Base-by-base conservation (phyloP, 2,329 filamentous ascomycete species). In the Cladosporium halotolerans region DNA sequence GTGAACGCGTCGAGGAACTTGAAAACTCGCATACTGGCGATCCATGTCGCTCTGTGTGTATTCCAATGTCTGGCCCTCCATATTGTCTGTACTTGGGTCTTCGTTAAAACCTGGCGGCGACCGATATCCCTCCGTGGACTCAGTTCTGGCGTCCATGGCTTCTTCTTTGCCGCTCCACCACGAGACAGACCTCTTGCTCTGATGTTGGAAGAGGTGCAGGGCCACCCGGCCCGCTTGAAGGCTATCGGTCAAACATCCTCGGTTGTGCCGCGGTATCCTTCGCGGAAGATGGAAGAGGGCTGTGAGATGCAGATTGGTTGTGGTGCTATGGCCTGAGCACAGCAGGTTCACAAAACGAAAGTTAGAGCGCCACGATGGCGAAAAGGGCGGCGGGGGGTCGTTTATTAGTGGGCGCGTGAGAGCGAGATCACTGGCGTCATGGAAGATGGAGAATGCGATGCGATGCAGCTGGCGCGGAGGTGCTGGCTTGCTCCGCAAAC, bases 1-100 rank as follows among this genome's bases (percentile, higher is more conserved):
- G 64, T 93, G 83, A 57, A 95, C 84, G 33, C 84, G 78, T 55
- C 73, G 64, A n/a, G 63, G 64, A 3, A 66, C 53, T 3, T 46
- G 52, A 18, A 56, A 58, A 2, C 58, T 49, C 13, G 62, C 60
- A 52, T 67, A 66, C 46, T 68, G 66, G 31, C 53, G 55, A 41
- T 68, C 63, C 13, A 60, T 60, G 2, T 62, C 55, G n/a, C 57
- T 62, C 45, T 62, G 54, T 11, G 41, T 18, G 38, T 52, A 40
- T 42, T 48, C 33, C 39, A 43, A n/a, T 14, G 19, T 32, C 13
- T 34, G 19, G 34, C 44, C 36, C 16, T 28, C 40, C 19, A 10
- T 14, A 11, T 54, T 34, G 13, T 16, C 31, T 3, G 10, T 43
- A 39, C 28, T 28, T 8, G 36, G 32, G 33, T 11, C 32, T 13